Evolutionary conservation across 305 asterid species (phyloP).

Genomic region (Rubia tinctorum): DNA sequence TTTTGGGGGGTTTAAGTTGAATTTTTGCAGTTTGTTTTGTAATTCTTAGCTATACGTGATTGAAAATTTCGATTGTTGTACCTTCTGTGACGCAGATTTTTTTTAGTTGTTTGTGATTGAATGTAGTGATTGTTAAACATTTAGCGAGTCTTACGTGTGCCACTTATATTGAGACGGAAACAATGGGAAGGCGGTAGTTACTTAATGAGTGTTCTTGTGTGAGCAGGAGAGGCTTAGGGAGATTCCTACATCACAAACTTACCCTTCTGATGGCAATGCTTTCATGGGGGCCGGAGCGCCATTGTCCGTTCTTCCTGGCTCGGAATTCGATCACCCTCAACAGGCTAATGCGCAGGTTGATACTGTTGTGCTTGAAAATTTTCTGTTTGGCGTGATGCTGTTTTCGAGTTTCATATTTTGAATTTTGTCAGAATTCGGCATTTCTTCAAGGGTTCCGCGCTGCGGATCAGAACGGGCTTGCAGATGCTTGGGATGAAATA

Average conservation of each 20-base stretch:
- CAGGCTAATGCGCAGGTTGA: constrained; percentile 78
- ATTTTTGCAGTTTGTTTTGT: background rate
- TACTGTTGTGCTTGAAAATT: constrained; percentile 14
- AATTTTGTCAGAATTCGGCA: constrained; percentile 59
- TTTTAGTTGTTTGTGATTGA: no score
- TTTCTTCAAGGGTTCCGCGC: constrained; percentile 81
- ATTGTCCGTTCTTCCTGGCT: constrained; percentile 78
- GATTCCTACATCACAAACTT: constrained; percentile 75
- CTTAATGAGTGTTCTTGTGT: constrained; percentile 13
- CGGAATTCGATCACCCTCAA: constrained; percentile 63
- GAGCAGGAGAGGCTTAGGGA: constrained; percentile 89
- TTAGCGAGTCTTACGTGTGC: no score
- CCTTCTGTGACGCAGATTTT: no score
- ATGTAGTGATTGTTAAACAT: no score
- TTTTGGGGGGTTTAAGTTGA: background rate
- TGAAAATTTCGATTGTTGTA: no score
- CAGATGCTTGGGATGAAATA: constrained; percentile 93
- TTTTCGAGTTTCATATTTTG: constrained; percentile 1
- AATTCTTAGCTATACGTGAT: background rate
- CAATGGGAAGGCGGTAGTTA: background rate
- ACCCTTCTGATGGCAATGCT: constrained; percentile 59
- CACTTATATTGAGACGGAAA: no score
- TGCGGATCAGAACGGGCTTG: constrained; percentile 66
- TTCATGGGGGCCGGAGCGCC: constrained; percentile 60
- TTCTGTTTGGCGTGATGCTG: background rate